A percentile compares a stretch with the other conserved stretches of the same genome.
These are phyloP conservation scores for Prosopis cineraria DNA, from an alignment of 306 rosid species.

Conservation along the genomic window DNA sequence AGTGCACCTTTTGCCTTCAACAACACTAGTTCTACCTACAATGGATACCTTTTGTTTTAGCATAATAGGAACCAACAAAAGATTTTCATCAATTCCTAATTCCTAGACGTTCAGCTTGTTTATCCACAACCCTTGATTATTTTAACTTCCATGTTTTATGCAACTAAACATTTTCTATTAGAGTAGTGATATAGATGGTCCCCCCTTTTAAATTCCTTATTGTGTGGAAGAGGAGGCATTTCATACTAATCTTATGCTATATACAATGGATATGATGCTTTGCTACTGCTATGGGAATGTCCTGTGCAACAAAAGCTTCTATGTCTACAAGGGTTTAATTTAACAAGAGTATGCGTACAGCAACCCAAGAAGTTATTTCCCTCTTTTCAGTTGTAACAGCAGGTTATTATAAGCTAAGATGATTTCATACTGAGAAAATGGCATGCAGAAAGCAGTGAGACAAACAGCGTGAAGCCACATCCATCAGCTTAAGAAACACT, in stretches of 20 bases:
- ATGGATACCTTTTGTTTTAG: background rate
- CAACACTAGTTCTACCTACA: background rate
- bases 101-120: background rate
- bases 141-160: background rate
- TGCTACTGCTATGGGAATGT: background rate
- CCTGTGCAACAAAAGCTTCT: background rate
- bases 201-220: background rate
- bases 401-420: background rate
- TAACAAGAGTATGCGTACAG: background rate
- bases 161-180: background rate
- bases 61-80: background rate
- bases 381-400: background rate
- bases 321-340: background rate
- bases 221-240: constrained; percentile 5
- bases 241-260: background rate
- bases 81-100: background rate
- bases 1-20: too few species aligned
- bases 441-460: background rate
- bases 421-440: background rate
- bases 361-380: background rate
- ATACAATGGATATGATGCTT: background rate
- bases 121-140: background rate
- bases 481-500: constrained; percentile 2
- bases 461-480: background rate
- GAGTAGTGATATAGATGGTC: background rate